Percentiles rank a stretch among this genome's conserved stretches.
Conservation (phyloP, 495 filamentous ascomycete genomes). For the Penicillium goetzii region DNA sequence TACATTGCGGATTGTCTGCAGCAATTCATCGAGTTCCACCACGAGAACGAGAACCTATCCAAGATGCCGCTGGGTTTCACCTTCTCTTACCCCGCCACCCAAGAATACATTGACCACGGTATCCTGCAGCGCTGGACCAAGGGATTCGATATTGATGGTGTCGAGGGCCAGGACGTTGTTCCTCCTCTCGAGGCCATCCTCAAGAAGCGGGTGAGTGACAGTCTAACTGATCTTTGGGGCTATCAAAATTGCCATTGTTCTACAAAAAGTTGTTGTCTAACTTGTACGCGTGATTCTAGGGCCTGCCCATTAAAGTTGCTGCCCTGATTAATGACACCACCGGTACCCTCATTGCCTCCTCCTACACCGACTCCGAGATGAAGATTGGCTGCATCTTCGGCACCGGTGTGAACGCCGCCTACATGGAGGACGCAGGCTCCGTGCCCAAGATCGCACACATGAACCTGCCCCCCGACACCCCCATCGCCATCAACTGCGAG, state of each 20-base stretch:
- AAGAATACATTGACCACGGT: conserved; percentile 95
- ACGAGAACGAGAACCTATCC: conserved; percentile 65
- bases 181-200: conserved; percentile 88
- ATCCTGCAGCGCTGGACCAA: conserved; percentile 98
- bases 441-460: conserved; percentile 93
- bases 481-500: conserved; percentile 98
- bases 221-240: background rate
- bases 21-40: conserved; percentile 94
- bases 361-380: conserved; percentile 89
- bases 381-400: conserved; percentile 98
- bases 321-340: conserved; percentile 98
- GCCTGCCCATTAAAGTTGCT: conserved; percentile 88
- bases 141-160: conserved; percentile 95
- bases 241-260: background rate
- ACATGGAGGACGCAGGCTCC: conserved; percentile 91
- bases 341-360: conserved; percentile 96
- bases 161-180: conserved; percentile 93
- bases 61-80: conserved; percentile 89
- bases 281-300: conserved; percentile 45
- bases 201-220: conserved; percentile 65
- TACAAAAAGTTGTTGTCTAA: background rate
- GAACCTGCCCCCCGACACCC: conserved; percentile 85
- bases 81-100: conserved; percentile 96
- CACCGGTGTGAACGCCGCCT: conserved; percentile 97
- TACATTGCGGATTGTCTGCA: conserved; percentile 97